Evolutionary conservation across 2,329 filamentous ascomycete genomes (phyloP).

Genomic region (Xylaria sp.): DNA sequence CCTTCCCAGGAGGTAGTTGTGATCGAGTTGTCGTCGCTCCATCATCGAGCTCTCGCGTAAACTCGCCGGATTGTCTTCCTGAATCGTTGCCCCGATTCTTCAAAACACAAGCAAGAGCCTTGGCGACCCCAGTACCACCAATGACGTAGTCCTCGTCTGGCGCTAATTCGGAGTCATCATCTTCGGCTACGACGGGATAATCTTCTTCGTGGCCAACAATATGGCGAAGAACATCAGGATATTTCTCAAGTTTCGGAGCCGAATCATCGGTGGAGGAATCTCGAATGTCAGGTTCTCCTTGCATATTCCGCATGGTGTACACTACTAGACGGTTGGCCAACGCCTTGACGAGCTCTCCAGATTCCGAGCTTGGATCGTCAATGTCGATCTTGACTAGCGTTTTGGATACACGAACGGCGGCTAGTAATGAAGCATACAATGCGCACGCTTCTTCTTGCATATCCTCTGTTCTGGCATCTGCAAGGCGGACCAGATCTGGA

Average conservation of each 20-base stretch:
- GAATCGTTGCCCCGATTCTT: slow-evolving; percentile 79
- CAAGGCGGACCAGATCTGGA: slow-evolving; percentile 73
- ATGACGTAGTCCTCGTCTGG: slow-evolving; percentile 96
- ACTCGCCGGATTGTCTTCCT: slow-evolving; percentile 62
- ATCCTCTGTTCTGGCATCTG: slow-evolving; percentile 79
- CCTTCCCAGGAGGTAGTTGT: slow-evolving; percentile 67
- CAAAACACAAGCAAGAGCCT: slow-evolving; percentile 89
- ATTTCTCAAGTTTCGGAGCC: slow-evolving; percentile 57
- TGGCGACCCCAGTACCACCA: slow-evolving; percentile 93
- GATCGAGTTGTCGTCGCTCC: slow-evolving; percentile 58
- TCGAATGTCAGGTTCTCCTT: slow-evolving; percentile 69
- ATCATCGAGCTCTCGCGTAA: slow-evolving; percentile 63
- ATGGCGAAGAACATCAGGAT: slow-evolving; percentile 84
- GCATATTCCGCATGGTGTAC: slow-evolving; percentile 92
- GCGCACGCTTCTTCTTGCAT: slow-evolving; percentile 93
- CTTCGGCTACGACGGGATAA: slow-evolving; percentile 57
- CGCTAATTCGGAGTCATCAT: slow-evolving; percentile 73
- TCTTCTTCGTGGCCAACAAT: slow-evolving; percentile 77
- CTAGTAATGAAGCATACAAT: slow-evolving; percentile 89
- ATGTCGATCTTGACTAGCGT: slow-evolving; percentile 91
- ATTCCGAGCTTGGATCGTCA: slow-evolving; percentile 81
- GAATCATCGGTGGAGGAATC: slow-evolving; percentile 49
- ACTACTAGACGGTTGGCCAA: slow-evolving; percentile 94
- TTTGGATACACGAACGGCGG: slow-evolving; percentile 83
- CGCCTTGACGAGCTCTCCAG: slow-evolving; percentile 91